Base-by-base conservation (phyloP, 345 rosid genomes). In the Brassica carinata region DNA sequence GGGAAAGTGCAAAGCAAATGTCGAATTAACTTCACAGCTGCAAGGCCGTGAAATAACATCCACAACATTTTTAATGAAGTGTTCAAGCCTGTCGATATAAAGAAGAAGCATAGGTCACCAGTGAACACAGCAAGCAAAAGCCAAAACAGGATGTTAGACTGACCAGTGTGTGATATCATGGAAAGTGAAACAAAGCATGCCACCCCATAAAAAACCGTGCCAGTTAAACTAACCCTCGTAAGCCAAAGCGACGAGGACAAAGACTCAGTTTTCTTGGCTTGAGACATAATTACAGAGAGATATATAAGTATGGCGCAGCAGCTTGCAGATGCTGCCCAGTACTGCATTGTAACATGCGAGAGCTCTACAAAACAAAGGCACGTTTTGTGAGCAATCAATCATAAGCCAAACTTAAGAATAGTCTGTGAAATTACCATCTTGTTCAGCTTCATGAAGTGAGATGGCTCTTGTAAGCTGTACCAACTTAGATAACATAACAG, bases 21-120 rank as follows among this genome's bases (percentile, higher is more conserved):
- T 80, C 79, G 93, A 85, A 91, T 85, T 38, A 93, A 78, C 58
- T 79, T 83, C 73, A 90, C 91, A 18, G 93, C 89, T 10, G 90
- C 90, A 77, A 90, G 68, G 67, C 97, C 99, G 78, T 96, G 99
- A 71, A 85, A 80, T 18, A 89, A 80, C 78, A 90, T 87, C 98
- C 98, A 96, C 77, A 85, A n/a, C 61, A 88, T 77, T 73, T 88
- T 89, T 23, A 89, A 64, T 6, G 79, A 82, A 33, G 85, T 87
- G 59, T 85, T 90, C 71, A 88, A 76, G 38, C 94, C 99, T 93
- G 88, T 70, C 53, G 5, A 64, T 11, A 64, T 61, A 97, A 96
- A 76, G 94, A 90, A 83, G 94, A 93, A 74, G 85, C 62, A 74
- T 8, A n/a, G 23, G 1, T 62, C 48, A 79, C 55, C 19, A 62